These are phyloP conservation scores for Aspergillus sojae DNA, from an alignment of 2,329 filamentous ascomycete species.

Conservation along the genomic window DNA sequence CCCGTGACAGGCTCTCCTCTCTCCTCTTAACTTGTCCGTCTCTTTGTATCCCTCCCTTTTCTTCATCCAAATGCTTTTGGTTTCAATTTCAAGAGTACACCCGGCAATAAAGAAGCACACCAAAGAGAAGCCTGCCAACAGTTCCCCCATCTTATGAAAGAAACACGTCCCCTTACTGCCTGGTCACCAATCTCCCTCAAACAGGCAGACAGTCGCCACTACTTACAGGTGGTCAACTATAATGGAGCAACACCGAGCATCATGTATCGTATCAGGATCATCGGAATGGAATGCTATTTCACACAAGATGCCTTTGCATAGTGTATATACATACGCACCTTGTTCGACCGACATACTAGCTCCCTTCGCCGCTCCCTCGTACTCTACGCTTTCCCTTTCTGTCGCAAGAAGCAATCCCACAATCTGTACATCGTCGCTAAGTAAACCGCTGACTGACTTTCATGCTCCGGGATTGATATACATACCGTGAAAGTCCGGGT, in stretches of 20 bases:
- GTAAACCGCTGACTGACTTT: not conserved
- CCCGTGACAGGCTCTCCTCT: not conserved
- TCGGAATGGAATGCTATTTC: not conserved
- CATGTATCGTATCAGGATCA: not conserved
- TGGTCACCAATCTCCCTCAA: not conserved
- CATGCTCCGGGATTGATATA: not conserved
- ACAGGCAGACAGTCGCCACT: not conserved
- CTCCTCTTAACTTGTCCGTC: not conserved
- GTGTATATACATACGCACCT: not conserved
- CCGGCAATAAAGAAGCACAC: not conserved
- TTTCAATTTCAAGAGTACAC: not conserved
- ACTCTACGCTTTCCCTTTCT: no score
- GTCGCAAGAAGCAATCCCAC: not conserved
- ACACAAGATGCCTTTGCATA: not conserved
- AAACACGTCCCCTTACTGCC: not conserved
- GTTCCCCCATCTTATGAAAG: not conserved
- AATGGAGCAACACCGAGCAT: not conserved
- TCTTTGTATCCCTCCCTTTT: not conserved
- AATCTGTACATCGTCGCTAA: not conserved
- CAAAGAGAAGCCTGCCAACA: not conserved
- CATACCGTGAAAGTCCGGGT: not conserved
- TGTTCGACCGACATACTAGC: not conserved
- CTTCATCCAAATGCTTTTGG: not conserved
- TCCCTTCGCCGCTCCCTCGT: not conserved
- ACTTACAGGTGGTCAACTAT: not conserved